Evolutionary conservation across 1,284 basidiomycete species (phyloP).

Genomic region (Melampsora americana): DNA sequence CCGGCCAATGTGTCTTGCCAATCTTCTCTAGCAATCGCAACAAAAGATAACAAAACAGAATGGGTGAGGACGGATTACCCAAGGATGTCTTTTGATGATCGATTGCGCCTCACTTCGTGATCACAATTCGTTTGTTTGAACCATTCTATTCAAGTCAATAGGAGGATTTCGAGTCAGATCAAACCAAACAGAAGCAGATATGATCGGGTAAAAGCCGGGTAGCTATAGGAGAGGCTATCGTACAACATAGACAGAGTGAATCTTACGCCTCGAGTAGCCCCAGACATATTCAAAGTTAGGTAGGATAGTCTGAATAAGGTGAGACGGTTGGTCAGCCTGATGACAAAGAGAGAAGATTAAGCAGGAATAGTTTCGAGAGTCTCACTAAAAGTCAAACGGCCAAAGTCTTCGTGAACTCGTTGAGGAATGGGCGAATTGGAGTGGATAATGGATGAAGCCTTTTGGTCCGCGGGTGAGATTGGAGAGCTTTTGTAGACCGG

Average conservation of each 20-base stretch:
- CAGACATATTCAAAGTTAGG: constrained; percentile 1
- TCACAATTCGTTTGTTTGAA: constrained; percentile 8
- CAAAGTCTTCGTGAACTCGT: too few relatives aligned
- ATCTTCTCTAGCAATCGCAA: constrained; percentile 25
- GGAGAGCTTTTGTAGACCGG: not conserved
- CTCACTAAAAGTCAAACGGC: too few relatives aligned
- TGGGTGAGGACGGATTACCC: constrained; percentile 1
- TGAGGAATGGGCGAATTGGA: not conserved
- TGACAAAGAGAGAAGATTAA: too few relatives aligned
- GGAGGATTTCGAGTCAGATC: not conserved
- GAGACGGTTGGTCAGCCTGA: too few relatives aligned
- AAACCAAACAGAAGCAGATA: not conserved
- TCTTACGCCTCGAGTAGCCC: constrained; percentile 14
- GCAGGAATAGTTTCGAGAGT: too few relatives aligned
- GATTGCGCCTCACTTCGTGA: constrained; percentile 10
- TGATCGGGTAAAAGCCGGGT: not conserved
- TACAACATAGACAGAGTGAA: constrained; percentile 3
- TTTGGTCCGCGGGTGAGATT: not conserved
- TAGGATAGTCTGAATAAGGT: not conserved
- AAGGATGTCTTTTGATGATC: not conserved
- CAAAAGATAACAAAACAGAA: not conserved
- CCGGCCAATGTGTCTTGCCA: constrained; percentile 32
- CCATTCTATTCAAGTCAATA: not conserved
- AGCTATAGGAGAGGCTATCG: not conserved
- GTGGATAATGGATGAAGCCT: not conserved